Percentiles rank a stretch among this genome's conserved stretches.
Evolutionary conservation across 164 flowering plant species (phyloP).

Genomic region (Nymphaea colorata): DNA sequence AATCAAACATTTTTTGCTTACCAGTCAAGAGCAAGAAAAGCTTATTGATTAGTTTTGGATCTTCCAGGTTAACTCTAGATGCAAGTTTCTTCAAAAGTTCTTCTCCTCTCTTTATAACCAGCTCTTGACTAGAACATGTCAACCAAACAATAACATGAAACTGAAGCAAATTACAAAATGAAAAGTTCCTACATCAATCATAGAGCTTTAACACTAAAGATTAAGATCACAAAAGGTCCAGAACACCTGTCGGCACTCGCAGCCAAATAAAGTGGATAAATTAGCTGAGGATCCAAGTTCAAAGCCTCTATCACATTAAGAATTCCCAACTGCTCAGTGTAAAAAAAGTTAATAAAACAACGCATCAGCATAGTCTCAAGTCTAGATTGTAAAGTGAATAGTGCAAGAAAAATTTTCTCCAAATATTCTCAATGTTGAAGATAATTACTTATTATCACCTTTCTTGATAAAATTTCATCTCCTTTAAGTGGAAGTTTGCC

Average conservation of each 20-base stretch:
- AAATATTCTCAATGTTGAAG: too few relatives aligned
- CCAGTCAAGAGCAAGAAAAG: conserved; percentile 77
- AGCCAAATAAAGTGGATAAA: conserved; percentile 61
- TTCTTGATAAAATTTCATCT: conserved; percentile 47
- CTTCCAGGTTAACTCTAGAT: conserved; percentile 62
- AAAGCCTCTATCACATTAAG: conserved; percentile 68
- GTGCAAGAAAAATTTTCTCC: too few relatives aligned
- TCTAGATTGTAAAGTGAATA: too few relatives aligned
- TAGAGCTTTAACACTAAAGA: too few relatives aligned
- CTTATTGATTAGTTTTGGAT: conserved; percentile 43
- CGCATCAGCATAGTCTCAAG: too few relatives aligned
- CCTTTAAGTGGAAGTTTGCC: conserved; percentile 51
- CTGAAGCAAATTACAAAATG: background rate
- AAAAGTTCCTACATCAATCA: background rate
- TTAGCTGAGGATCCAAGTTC: conserved; percentile 58
- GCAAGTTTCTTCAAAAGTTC: conserved; percentile 80
- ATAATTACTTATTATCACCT: conserved; percentile 30
- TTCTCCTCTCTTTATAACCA: conserved; percentile 78
- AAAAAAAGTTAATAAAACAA: too few relatives aligned
- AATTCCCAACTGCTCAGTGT: conserved; percentile 53
- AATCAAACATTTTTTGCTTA: conserved; percentile 11
- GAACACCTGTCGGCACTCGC: conserved; percentile 71
- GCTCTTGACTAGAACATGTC: conserved; percentile 55
- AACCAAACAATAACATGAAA: conserved; percentile 9
- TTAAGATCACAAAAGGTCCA: too few relatives aligned